phyloP scores from a whole-genome alignment of 768 basidiomycete species.

The Calvatia gigantea region DNA sequence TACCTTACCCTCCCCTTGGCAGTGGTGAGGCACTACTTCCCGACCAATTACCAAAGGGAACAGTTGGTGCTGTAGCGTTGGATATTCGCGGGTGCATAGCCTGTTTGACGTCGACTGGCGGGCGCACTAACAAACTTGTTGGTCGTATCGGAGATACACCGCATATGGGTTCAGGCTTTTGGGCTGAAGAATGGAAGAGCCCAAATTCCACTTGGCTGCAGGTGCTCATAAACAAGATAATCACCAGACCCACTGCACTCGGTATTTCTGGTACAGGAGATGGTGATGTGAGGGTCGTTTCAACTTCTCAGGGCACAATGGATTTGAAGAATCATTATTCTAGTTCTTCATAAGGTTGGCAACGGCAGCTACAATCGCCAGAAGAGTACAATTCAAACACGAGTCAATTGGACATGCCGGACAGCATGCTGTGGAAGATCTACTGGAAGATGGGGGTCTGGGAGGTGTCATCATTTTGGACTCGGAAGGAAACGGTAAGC shows the following conservation, averaged over 20 bases:
- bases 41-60: conserved; percentile 68
- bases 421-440: conserved; percentile 50
- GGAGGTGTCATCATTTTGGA: conserved; percentile 81
- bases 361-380: conserved; percentile 63
- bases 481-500: conserved; percentile 60
- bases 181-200: conserved; percentile 74
- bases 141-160: conserved; percentile 86
- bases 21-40: conserved; percentile 28
- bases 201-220: not conserved
- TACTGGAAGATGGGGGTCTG: conserved; percentile 54
- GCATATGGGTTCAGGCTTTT: conserved; percentile 72
- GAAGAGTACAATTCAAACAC: conserved; percentile 55
- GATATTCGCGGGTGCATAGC: conserved; percentile 74
- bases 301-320: conserved; percentile 6
- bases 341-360: conserved; percentile 78
- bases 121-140: conserved; percentile 78
- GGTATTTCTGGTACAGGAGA: conserved; percentile 86
- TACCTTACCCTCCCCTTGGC: conserved; percentile 30
- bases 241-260: conserved; percentile 37
- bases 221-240: conserved; percentile 7
- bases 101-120: conserved; percentile 75
- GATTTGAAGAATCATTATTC: not conserved
- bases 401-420: conserved; percentile 59
- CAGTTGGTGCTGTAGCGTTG: conserved; percentile 82
- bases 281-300: conserved; percentile 57